phyloP scores from a whole-genome alignment of 2,329 filamentous ascomycete genomes.

The Talaromyces piceae region DNA sequence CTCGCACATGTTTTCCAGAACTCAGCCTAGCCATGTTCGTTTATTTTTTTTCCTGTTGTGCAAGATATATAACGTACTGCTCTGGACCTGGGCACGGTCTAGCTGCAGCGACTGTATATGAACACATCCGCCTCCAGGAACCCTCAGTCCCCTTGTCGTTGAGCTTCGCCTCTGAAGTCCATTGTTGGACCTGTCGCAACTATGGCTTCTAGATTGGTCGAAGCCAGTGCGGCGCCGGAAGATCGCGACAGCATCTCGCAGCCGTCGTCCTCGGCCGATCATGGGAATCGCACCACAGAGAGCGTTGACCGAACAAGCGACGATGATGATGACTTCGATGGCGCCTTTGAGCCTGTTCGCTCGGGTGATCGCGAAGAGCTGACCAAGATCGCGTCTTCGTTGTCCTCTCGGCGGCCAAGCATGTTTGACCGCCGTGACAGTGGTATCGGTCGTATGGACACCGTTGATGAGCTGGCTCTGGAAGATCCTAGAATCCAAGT shows the following conservation, averaged over 20 bases:
- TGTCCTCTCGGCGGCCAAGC: slow-evolving; percentile 10
- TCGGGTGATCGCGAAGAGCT: slow-evolving; percentile 10
- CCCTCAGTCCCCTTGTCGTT: neutral
- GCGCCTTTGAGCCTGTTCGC: slow-evolving; percentile 6
- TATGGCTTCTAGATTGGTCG: slow-evolving; percentile 3
- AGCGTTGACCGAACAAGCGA: neutral
- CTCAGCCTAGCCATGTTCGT: neutral
- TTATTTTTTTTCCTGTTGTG: neutral
- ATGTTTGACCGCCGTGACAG: slow-evolving; percentile 6
- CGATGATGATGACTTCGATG: slow-evolving; percentile 2
- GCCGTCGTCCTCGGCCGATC: neutral
- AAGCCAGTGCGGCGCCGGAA: neutral
- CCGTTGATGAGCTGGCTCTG: slow-evolving; percentile 25
- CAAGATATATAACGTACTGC: too few relatives aligned
- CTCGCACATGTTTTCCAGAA: neutral
- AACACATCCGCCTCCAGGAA: neutral
- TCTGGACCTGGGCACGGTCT: neutral
- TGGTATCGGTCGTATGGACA: slow-evolving; percentile 10
- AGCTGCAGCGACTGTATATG: neutral
- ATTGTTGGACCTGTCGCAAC: neutral
- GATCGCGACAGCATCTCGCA: neutral
- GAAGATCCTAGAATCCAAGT: slow-evolving; percentile 35
- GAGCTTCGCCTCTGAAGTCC: neutral
- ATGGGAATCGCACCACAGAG: neutral
- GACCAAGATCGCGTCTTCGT: slow-evolving; percentile 5